Conservation (phyloP, 768 basidiomycete genomes). For the Amanita rubescens region DNA sequence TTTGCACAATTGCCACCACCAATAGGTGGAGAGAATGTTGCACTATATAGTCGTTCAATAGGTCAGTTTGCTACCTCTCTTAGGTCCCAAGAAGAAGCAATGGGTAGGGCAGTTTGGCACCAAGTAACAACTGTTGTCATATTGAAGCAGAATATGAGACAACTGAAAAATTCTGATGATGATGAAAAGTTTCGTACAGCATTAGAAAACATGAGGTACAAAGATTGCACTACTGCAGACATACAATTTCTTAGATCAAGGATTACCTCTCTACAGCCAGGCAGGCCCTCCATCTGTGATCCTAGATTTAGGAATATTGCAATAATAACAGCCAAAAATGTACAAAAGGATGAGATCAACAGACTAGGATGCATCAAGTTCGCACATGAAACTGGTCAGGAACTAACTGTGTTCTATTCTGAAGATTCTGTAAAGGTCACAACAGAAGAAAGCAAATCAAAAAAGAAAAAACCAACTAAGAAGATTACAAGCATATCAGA, state of each 20-base stretch:
- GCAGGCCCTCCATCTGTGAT: background rate
- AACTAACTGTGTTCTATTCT: constrained; percentile 19
- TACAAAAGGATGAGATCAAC: constrained; percentile 27
- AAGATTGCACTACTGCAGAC: no score
- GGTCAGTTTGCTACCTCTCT: background rate
- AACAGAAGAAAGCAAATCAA: no score
- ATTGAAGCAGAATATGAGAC: constrained; percentile 26
- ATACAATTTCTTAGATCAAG: constrained; percentile 19
- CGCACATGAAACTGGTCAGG: constrained; percentile 19
- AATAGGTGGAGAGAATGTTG: no score
- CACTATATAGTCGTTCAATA: constrained; percentile 4
- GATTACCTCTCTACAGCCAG: constrained; percentile 1
- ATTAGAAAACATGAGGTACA: constrained; percentile 27
- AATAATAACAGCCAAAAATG: constrained; percentile 27
- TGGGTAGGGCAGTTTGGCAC: no score
- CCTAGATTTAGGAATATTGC: constrained; percentile 22
- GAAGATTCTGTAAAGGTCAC: no score
- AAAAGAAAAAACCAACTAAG: no score
- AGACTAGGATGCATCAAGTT: constrained; percentile 18
- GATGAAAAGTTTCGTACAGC: constrained; percentile 16
- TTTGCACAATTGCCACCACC: no score
- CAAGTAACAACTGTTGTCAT: constrained; percentile 30
- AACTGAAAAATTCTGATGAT: no score
- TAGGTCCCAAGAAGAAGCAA: constrained; percentile 14
- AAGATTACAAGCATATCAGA: constrained; percentile 10